Percentiles rank a stretch among this genome's conserved stretches.
Conservation (phyloP, 768 basidiomycete species). For the Lactifluus volemus region DNA sequence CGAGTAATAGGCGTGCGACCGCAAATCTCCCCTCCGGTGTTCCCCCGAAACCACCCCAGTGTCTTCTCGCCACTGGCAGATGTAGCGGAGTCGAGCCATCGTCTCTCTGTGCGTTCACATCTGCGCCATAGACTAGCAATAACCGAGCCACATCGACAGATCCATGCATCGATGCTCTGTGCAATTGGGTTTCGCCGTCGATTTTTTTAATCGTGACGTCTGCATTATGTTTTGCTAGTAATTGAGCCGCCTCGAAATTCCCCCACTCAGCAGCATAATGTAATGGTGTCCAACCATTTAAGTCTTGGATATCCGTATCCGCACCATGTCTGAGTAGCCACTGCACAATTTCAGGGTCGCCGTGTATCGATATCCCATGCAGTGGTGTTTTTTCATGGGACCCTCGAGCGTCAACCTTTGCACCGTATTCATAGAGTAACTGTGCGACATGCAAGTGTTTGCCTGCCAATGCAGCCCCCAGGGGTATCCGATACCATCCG, state of each 20-base stretch:
- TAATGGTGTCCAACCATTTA: not conserved
- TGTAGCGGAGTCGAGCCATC: not conserved
- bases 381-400: not conserved
- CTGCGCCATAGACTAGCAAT: not conserved
- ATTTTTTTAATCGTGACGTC: conserved; percentile 20
- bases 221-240: not conserved
- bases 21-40: not conserved
- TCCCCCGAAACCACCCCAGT: too few relatives aligned
- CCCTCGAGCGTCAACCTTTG: not conserved
- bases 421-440: not conserved
- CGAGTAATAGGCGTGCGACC: not conserved
- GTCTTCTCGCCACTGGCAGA: not conserved
- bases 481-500: not conserved
- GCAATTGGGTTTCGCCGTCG: not conserved
- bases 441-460: not conserved
- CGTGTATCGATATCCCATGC: not conserved
- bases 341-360: not conserved
- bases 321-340: not conserved
- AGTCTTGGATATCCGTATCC: not conserved
- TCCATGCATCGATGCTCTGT: not conserved
- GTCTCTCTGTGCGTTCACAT: not conserved
- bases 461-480: not conserved
- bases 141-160: not conserved
- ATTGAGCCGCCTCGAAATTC: not conserved
- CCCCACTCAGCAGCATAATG: not conserved